These are phyloP conservation scores for Termitomyces sp. DNA, from an alignment of 768 basidiomycete genomes.

Conservation along the genomic window DNA sequence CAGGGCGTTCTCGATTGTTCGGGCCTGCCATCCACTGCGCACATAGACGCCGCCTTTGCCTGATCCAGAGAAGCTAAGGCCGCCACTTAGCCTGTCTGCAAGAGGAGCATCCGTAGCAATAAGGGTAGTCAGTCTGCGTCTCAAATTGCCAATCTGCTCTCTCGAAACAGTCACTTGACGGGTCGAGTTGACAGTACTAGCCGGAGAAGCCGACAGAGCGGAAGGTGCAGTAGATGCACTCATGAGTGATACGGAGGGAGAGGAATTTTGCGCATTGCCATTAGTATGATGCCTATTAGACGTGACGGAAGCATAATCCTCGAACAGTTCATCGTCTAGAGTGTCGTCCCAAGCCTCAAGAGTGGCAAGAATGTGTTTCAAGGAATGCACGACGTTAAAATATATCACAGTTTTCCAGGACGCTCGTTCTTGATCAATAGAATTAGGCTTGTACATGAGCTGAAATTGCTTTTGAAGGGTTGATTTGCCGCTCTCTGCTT, in stretches of 20 bases:
- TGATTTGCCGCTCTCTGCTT: slow-evolving; percentile 77
- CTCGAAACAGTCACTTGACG: slow-evolving; percentile 23
- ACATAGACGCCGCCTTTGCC: slow-evolving; percentile 75
- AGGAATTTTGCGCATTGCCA: slow-evolving; percentile 35
- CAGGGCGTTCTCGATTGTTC: slow-evolving; percentile 53
- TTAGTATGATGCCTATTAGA: slow-evolving; percentile 23
- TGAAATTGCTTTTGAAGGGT: slow-evolving; percentile 79
- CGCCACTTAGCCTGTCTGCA: slow-evolving; percentile 72
- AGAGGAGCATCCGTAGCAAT: slow-evolving; percentile 60
- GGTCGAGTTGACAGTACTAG: slow-evolving; percentile 24
- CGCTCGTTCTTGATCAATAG: slow-evolving; percentile 63
- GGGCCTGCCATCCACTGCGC: slow-evolving; percentile 78
- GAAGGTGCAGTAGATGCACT: slow-evolving; percentile 18
- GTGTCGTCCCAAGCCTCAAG: slow-evolving; percentile 61
- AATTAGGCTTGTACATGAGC: slow-evolving; percentile 74
- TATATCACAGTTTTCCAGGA: slow-evolving; percentile 76
- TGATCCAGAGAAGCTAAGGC: slow-evolving; percentile 69
- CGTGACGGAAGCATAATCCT: slow-evolving; percentile 25
- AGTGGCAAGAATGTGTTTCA: slow-evolving; percentile 64
- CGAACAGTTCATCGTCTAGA: slow-evolving; percentile 45
- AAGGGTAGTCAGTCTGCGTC: slow-evolving; percentile 57
- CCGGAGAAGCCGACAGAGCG: slow-evolving; percentile 16
- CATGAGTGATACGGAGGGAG: slow-evolving; percentile 36
- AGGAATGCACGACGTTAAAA: slow-evolving; percentile 70
- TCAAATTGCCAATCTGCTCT: slow-evolving; percentile 51